phyloP scores from a whole-genome alignment of 1,284 basidiomycete genomes.

The Ustilago lituana region DNA sequence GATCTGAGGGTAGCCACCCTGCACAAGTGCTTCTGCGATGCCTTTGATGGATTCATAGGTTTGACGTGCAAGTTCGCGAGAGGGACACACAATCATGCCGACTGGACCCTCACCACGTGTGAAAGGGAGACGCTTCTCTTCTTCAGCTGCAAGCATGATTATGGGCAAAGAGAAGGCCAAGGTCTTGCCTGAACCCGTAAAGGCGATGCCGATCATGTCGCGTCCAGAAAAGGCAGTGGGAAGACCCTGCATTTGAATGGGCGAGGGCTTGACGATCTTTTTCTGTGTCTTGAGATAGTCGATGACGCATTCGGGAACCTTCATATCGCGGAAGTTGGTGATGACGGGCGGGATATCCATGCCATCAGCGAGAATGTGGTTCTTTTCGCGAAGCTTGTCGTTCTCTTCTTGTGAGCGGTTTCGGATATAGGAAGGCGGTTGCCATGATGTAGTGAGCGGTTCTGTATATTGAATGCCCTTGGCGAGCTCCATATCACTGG shows the following conservation, averaged over 20 bases:
- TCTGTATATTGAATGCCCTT: slow-evolving; percentile 91
- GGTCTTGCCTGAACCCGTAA: slow-evolving; percentile 70
- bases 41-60: slow-evolving; percentile 92
- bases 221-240: slow-evolving; percentile 77
- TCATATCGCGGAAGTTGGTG: slow-evolving; percentile 95
- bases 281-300: slow-evolving; percentile 80
- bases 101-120: slow-evolving; percentile 92
- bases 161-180: slow-evolving; percentile 69
- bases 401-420: slow-evolving; percentile 77
- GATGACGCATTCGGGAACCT: slow-evolving; percentile 85
- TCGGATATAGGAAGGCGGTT: slow-evolving; percentile 83
- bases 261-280: slow-evolving; percentile 86
- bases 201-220: slow-evolving; percentile 70
- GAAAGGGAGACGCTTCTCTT: slow-evolving; percentile 89
- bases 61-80: slow-evolving; percentile 71
- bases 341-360: slow-evolving; percentile 93
- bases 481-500: slow-evolving; percentile 89
- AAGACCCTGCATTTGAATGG: slow-evolving; percentile 96
- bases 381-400: slow-evolving; percentile 81
- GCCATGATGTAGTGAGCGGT: slow-evolving; percentile 87
- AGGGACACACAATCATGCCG: slow-evolving; percentile 84
- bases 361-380: slow-evolving; percentile 91
- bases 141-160: slow-evolving; percentile 78
- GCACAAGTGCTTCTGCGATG: slow-evolving; percentile 84
- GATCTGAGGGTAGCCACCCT: slow-evolving; percentile 81